Evolutionary conservation across 2,329 filamentous ascomycete genomes (phyloP).

Genomic region (Pyrenochaeta sp.): DNA sequence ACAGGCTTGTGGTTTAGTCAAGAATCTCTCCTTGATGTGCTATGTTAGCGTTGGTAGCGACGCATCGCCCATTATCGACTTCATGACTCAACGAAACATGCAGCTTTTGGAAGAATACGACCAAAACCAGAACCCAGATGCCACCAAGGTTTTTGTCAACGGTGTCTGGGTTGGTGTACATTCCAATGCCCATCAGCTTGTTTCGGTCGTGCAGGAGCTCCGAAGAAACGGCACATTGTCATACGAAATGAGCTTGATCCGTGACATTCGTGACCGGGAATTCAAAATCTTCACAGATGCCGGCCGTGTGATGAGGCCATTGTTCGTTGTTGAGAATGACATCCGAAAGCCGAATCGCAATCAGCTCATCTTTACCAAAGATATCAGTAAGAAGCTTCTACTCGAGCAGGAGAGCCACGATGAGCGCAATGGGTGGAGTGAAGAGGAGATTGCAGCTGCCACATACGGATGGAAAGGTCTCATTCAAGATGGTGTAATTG

Average conservation of each 20-base stretch:
- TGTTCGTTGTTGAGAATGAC: conserved; percentile 93
- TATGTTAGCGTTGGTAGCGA: conserved; percentile 96
- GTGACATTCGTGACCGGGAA: conserved; percentile 95
- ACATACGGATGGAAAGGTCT: conserved; percentile 91
- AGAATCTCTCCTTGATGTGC: conserved; percentile 97
- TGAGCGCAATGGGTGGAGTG: conserved; percentile 63
- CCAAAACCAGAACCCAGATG: conserved; percentile 73
- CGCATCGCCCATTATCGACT: conserved; percentile 87
- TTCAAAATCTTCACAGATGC: conserved; percentile 99
- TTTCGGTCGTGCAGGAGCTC: conserved; percentile 77
- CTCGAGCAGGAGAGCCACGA: conserved; percentile 71
- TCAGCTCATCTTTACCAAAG: conserved; percentile 80
- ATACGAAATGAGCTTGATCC: conserved; percentile 90
- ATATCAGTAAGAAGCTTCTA: conserved; percentile 77
- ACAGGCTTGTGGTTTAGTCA: conserved; percentile 96
- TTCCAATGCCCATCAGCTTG: conserved; percentile 84
- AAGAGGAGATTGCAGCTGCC: conserved; percentile 63
- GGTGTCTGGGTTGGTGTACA: conserved; percentile 98
- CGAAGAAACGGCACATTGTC: conserved; percentile 84
- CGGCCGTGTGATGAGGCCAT: conserved; percentile 88
- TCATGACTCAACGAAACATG: conserved; percentile 96
- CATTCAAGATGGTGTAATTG: conserved; percentile 83
- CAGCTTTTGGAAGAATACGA: conserved; percentile 93
- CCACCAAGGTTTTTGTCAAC: conserved; percentile 98
- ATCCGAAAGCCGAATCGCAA: conserved; percentile 76